Percentiles rank a stretch among this genome's conserved stretches.
Evolutionary conservation across 2,329 filamentous ascomycete species (phyloP).

Genomic region (Fusarium sp.): DNA sequence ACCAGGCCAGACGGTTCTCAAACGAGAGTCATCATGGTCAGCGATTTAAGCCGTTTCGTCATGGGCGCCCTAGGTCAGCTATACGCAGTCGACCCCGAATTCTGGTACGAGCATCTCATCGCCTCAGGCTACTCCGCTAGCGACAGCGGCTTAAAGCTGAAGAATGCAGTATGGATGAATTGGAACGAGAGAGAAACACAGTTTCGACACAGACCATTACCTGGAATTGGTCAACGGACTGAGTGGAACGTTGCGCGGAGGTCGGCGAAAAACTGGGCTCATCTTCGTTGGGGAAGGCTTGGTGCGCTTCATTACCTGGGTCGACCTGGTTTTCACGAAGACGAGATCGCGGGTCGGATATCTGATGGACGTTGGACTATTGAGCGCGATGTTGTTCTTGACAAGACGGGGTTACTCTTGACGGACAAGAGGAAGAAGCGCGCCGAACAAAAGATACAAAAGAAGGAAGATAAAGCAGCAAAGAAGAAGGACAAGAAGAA

Average conservation of each 20-base stretch:
- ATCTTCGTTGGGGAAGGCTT: slow-evolving; percentile 20
- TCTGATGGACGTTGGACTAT: slow-evolving; percentile 25
- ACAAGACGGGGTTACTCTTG: slow-evolving; percentile 10
- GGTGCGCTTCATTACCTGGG: slow-evolving; percentile 22
- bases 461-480: slow-evolving; percentile 13
- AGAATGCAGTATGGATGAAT: slow-evolving; percentile 47
- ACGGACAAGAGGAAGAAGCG: slow-evolving; percentile 25
- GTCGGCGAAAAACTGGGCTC: slow-evolving; percentile 4
- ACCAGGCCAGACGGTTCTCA: slow-evolving; percentile 8
- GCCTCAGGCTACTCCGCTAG: slow-evolving; percentile 45
- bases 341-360: slow-evolving; percentile 17
- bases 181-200: slow-evolving; percentile 45
- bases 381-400: slow-evolving; percentile 18
- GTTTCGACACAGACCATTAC: slow-evolving; percentile 12
- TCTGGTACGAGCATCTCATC: slow-evolving; percentile 47
- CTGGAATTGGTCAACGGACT: slow-evolving; percentile 18
- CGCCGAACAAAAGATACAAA: slow-evolving; percentile 1
- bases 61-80: slow-evolving; percentile 47
- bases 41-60: slow-evolving; percentile 47
- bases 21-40: slow-evolving; percentile 43
- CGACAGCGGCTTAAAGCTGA: slow-evolving; percentile 46
- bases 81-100: slow-evolving; percentile 45
- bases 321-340: slow-evolving; percentile 7
- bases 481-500: slow-evolving; percentile 8
- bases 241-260: slow-evolving; percentile 13